Conservation (phyloP, 805 yeast species). For the Saccharomycopsis schoenii region DNA sequence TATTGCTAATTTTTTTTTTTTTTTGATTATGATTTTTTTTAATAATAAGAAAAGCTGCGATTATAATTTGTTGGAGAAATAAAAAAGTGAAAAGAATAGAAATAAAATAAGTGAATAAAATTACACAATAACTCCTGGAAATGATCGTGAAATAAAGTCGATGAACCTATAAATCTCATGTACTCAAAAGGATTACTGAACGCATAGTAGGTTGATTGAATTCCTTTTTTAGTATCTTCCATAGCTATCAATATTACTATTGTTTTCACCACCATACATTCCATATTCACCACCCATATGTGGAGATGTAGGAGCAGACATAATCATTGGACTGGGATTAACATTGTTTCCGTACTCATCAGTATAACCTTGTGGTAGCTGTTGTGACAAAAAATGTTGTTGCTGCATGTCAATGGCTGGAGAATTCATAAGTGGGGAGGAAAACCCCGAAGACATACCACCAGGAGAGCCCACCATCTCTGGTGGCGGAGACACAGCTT, state of each 20-base stretch:
- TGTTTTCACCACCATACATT: background rate
- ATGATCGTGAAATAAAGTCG: no score
- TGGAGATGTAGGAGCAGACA: background rate
- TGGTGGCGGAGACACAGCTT: background rate
- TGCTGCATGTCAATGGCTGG: background rate
- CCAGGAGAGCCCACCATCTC: background rate
- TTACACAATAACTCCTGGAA: no score
- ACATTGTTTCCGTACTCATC: background rate
- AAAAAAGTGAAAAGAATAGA: no score
- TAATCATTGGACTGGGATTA: background rate
- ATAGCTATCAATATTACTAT: background rate
- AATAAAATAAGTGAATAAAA: no score
- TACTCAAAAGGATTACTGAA: no score
- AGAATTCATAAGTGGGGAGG: background rate
- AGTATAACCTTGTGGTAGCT: background rate
- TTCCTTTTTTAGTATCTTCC: background rate
- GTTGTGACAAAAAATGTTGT: background rate
- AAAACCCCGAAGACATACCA: background rate
- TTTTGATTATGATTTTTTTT: no score
- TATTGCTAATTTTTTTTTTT: no score
- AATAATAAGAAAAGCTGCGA: no score
- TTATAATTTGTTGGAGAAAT: no score
- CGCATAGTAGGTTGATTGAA: no score
- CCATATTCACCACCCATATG: background rate
- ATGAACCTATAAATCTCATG: no score